Percentiles rank a stretch among this genome's conserved stretches.
Evolutionary conservation across 164 flowering plant species (phyloP).

Genomic region (Tetracentron sinense): DNA sequence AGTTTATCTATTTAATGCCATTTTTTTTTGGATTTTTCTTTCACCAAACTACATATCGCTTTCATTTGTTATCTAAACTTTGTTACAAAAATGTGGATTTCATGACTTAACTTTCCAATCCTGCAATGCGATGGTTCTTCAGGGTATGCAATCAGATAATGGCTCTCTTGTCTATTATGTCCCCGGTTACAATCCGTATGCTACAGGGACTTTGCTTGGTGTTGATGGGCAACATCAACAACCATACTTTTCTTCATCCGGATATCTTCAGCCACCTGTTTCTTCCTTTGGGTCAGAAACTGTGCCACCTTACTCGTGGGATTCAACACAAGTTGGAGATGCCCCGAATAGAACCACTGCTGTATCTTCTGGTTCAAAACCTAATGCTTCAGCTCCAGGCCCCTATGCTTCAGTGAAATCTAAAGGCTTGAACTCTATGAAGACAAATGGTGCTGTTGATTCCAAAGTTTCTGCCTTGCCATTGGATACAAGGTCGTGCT

Average conservation of each 20-base stretch:
- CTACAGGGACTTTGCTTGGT: constrained; percentile 29
- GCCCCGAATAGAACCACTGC: constrained; percentile 19
- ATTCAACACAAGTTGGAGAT: constrained; percentile 24
- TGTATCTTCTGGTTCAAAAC: constrained; percentile 20
- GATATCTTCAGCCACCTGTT: constrained; percentile 27
- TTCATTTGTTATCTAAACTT: too few species aligned
- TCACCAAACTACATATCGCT: too few species aligned
- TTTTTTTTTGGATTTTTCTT: too few species aligned
- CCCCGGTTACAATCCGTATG: constrained; percentile 39
- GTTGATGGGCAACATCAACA: constrained; percentile 37
- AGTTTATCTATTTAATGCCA: too few species aligned
- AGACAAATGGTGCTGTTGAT: constrained; percentile 17
- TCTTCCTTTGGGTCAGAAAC: constrained; percentile 36
- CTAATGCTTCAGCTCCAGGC: constrained; percentile 13
- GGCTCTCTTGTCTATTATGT: constrained; percentile 30
- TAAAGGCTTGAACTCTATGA: constrained; percentile 25
- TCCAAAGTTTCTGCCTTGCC: constrained; percentile 19
- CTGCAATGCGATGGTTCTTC: constrained; percentile 13
- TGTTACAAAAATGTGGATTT: background rate
- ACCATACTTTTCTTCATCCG: constrained; percentile 30
- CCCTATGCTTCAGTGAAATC: constrained; percentile 24
- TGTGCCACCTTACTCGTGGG: constrained; percentile 28
- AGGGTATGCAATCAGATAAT: constrained; percentile 42
- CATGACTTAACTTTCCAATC: background rate
- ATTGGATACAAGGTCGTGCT: constrained; percentile 15